These are phyloP conservation scores for Sporothrix humicola DNA, from an alignment of 2,329 filamentous ascomycete species.

Conservation along the genomic window DNA sequence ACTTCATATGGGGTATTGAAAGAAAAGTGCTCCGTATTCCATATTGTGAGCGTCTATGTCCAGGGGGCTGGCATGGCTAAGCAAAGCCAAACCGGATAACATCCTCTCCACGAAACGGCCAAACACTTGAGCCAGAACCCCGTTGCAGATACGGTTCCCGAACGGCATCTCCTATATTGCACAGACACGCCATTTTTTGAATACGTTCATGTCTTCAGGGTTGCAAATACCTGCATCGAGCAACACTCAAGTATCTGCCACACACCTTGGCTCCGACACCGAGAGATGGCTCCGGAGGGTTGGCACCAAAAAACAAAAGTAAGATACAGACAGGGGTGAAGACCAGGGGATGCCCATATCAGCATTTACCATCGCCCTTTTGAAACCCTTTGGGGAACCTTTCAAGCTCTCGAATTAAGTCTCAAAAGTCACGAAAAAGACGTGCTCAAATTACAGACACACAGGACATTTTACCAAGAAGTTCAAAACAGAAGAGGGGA, in stretches of 20 bases:
- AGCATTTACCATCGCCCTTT: not conserved
- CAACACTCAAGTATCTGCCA: not conserved
- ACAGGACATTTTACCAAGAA: not conserved
- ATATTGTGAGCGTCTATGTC: no score
- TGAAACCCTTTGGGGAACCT: not conserved
- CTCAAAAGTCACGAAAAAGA: not conserved
- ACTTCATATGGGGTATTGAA: not conserved
- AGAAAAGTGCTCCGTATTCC: no score
- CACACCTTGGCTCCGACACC: not conserved
- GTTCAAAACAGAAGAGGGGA: not conserved
- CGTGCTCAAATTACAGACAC: not conserved
- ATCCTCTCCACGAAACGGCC: not conserved
- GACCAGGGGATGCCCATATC: not conserved
- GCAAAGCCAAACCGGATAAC: not conserved
- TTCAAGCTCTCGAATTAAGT: not conserved
- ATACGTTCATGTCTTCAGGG: no score
- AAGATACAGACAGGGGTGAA: conserved; percentile 1
- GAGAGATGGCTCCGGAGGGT: not conserved
- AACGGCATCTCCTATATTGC: no score
- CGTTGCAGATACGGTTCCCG: not conserved
- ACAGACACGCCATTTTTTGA: no score
- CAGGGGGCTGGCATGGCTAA: not conserved
- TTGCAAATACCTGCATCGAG: not conserved
- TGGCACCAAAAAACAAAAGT: not conserved
- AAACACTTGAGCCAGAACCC: not conserved